phyloP scores from a whole-genome alignment of 306 rosid genomes.

The Delonix regia region DNA sequence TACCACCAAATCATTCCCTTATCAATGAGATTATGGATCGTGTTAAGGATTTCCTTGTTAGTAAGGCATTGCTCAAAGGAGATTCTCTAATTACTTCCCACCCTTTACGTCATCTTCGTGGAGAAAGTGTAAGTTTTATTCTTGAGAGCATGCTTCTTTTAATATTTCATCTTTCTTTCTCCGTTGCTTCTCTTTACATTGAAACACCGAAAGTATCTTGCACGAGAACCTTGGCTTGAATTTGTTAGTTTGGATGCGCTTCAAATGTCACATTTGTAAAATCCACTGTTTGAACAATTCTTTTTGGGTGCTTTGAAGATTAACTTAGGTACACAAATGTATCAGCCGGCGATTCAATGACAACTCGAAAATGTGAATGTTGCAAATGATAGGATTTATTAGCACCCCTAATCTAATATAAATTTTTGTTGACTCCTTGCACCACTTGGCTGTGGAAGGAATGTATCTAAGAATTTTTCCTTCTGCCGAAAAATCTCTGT shows the following conservation, averaged over 20 bases:
- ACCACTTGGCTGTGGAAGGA: background rate
- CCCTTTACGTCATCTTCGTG: constrained; percentile 68
- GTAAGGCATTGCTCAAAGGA: constrained; percentile 82
- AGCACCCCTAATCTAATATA: background rate
- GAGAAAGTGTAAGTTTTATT: constrained; percentile 68
- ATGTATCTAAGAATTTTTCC: background rate
- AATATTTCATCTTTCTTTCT: constrained; percentile 8
- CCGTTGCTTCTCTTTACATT: background rate
- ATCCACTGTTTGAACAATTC: background rate
- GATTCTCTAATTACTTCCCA: constrained; percentile 62
- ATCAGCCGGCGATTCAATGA: background rate
- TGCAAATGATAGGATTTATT: background rate
- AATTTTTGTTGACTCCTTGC: background rate
- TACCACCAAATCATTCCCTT: constrained; percentile 86
- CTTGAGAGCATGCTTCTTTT: constrained; percentile 11
- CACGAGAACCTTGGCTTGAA: constrained; percentile 4
- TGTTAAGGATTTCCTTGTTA: constrained; percentile 85
- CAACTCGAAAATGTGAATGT: background rate
- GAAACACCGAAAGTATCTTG: background rate
- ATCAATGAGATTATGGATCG: constrained; percentile 74
- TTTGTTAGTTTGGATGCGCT: constrained; percentile 22
- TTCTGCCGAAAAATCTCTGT: background rate
- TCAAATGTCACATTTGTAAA: constrained; percentile 21
- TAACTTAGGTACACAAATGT: background rate
- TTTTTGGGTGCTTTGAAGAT: background rate